Evolutionary conservation across 1,284 basidiomycete genomes (phyloP).

Genomic region (Pseudozyma tsukubaensis): DNA sequence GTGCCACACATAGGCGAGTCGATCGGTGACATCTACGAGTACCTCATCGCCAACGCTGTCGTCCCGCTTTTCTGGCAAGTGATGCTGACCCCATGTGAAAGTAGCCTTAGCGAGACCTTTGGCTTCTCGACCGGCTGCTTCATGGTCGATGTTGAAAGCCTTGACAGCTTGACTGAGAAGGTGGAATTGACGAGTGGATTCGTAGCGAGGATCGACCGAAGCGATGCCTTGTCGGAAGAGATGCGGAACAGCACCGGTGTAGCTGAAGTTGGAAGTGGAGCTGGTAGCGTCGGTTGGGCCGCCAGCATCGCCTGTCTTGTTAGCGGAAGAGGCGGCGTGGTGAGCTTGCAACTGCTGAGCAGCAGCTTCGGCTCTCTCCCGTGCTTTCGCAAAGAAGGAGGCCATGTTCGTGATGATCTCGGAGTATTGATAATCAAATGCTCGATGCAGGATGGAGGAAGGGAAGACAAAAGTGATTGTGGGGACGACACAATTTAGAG

Average conservation of each 20-base stretch:
- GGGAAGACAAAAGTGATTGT: background rate
- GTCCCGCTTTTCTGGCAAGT: slow-evolving; percentile 51
- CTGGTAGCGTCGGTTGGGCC: slow-evolving; percentile 8
- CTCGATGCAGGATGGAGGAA: slow-evolving; percentile 1
- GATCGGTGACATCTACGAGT: slow-evolving; percentile 56
- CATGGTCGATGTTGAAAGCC: slow-evolving; percentile 58
- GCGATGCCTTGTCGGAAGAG: slow-evolving; percentile 57
- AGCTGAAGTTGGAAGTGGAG: slow-evolving; percentile 42
- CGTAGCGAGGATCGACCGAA: slow-evolving; percentile 60
- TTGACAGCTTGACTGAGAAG: slow-evolving; percentile 58
- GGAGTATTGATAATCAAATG: background rate
- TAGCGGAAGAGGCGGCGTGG: slow-evolving; percentile 28
- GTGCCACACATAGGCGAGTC: slow-evolving; percentile 58
- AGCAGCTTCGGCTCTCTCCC: slow-evolving; percentile 59
- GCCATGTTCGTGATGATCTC: slow-evolving; percentile 36
- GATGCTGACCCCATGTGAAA: slow-evolving; percentile 57
- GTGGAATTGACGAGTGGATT: slow-evolving; percentile 56
- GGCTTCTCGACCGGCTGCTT: slow-evolving; percentile 53
- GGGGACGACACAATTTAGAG: background rate
- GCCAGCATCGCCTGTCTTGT: slow-evolving; percentile 12
- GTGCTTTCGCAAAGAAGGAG: slow-evolving; percentile 58
- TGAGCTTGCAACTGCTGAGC: slow-evolving; percentile 56
- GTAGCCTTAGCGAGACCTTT: slow-evolving; percentile 55
- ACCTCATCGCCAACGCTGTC: slow-evolving; percentile 57
- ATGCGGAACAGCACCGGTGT: slow-evolving; percentile 58